Evolutionary conservation across 139 green algal genomes (phyloP), one percentile per base, ranked within the genome.

Genomic region (Coelastrella sp.): DNA sequence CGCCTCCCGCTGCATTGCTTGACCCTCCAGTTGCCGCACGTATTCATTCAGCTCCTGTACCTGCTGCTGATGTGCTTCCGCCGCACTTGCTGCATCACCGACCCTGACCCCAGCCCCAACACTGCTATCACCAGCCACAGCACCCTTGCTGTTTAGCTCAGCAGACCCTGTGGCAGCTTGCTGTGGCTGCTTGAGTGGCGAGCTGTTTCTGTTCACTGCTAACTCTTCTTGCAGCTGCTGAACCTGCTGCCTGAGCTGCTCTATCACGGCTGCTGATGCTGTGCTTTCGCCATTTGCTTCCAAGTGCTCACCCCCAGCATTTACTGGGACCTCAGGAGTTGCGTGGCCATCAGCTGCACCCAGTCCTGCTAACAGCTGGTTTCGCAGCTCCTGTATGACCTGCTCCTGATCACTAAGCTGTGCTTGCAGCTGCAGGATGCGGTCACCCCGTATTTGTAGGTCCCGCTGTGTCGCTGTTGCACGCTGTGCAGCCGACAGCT

Each of bases 1-100:
- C 11, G 83, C 66, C 66, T 88, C 83, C 3, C 83, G 66, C 47
- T 88, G 57, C 66, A 58, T 80, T 20, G 83, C 83, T 66, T 88
- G 83, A 8, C 65, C 47, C 83, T 88, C 83, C 5, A 88, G 65
- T 56, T 80, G 83, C 47, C 17, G 32, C 7, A 80, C 56, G 61
- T 60, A 88, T 5, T n/a, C 65, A 7, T 32, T 54, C 7, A 79
- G 54, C 47, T 88, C 83, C 20, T 79, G 65, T 6, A 23, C 10
- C 80, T 76, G 22, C 60, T 76, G 14, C 61, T 4, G 76, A 13
- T 57, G 17, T 73, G 80, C 80, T 73, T 32, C 80, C 23, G 80
- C 58, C 10, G 56, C 57, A 85, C 16, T 58, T 73, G 57, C 80
- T 56, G 19, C 6, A 11, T 5, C 58, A n/a, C 5, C 59, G 2